phyloP scores from a whole-genome alignment of 2,329 filamentous ascomycete genomes.

The Myriosclerotinia curreyana region DNA sequence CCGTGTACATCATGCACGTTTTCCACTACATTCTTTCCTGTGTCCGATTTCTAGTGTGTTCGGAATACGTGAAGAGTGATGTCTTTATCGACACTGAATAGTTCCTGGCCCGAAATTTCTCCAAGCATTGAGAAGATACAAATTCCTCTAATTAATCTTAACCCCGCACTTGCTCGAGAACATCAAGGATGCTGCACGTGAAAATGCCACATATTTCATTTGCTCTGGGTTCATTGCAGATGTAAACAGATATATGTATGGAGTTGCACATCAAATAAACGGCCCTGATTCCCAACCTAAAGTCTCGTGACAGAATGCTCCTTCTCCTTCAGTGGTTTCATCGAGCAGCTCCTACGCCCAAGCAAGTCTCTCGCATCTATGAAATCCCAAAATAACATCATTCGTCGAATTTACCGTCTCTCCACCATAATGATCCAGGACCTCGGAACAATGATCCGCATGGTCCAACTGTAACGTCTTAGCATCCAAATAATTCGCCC shows the following conservation, averaged over 20 bases:
- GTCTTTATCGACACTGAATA: background rate
- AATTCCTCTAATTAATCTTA: background rate
- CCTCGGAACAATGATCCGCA: constrained; percentile 12
- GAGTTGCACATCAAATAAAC: too few relatives aligned
- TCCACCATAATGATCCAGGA: constrained; percentile 15
- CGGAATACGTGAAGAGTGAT: background rate
- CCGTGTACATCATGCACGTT: background rate
- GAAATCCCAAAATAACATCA: constrained; percentile 13
- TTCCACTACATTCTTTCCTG: background rate
- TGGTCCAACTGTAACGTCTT: constrained; percentile 9
- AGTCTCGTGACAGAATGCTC: background rate
- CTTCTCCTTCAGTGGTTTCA: background rate
- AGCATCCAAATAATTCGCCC: constrained; percentile 7
- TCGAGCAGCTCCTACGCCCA: background rate
- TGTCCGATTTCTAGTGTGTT: too few relatives aligned
- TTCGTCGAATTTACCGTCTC: constrained; percentile 10
- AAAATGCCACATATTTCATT: background rate
- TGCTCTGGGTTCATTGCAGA: too few relatives aligned
- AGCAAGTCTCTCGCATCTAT: constrained; percentile 11
- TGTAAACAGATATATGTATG: too few relatives aligned
- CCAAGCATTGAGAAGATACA: background rate
- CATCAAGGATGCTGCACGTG: too few relatives aligned
- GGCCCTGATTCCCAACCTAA: background rate
- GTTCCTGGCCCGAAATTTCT: background rate
- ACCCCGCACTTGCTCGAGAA: too few relatives aligned